These are phyloP conservation scores for Cladosporium velox DNA, from an alignment of 2,329 filamentous ascomycete genomes.

Conservation along the genomic window DNA sequence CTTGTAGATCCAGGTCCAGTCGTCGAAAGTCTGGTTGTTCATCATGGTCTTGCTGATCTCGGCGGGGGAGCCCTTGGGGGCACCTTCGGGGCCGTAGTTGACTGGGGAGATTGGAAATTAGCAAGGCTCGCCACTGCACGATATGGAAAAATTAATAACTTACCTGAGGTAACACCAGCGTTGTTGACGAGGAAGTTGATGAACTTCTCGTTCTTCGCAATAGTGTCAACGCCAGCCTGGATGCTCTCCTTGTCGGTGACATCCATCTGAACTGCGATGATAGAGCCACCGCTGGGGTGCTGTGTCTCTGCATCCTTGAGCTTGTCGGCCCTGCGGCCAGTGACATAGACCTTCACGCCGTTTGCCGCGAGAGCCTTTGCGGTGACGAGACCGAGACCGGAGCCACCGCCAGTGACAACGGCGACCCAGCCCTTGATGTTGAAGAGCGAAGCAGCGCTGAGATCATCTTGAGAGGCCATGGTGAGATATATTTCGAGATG, in stretches of 20 bases:
- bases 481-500: background rate
- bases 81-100: constrained; percentile 32
- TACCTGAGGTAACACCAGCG: constrained; percentile 30
- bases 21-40: constrained; percentile 41
- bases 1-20: constrained; percentile 47
- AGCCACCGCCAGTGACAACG: constrained; percentile 50
- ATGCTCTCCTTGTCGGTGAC: constrained; percentile 38
- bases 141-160: background rate
- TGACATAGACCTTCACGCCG: constrained; percentile 52
- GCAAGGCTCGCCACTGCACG: background rate
- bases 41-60: constrained; percentile 61
- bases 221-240: constrained; percentile 29
- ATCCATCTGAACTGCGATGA: constrained; percentile 36
- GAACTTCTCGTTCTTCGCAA: constrained; percentile 34
- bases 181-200: constrained; percentile 39
- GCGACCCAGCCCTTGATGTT: constrained; percentile 44
- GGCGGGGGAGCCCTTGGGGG: constrained; percentile 39
- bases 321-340: constrained; percentile 49
- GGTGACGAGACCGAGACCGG: constrained; percentile 52
- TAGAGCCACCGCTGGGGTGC: constrained; percentile 61
- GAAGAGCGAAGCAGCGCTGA: constrained; percentile 38
- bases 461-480: constrained; percentile 21
- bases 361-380: constrained; percentile 50
- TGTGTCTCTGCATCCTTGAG: constrained; percentile 44
- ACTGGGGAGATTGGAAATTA: constrained; percentile 4